Evolutionary conservation across 2,329 filamentous ascomycete genomes (phyloP), one percentile per base, ranked within the genome.

Genomic region (Beauveria medogensis): DNA sequence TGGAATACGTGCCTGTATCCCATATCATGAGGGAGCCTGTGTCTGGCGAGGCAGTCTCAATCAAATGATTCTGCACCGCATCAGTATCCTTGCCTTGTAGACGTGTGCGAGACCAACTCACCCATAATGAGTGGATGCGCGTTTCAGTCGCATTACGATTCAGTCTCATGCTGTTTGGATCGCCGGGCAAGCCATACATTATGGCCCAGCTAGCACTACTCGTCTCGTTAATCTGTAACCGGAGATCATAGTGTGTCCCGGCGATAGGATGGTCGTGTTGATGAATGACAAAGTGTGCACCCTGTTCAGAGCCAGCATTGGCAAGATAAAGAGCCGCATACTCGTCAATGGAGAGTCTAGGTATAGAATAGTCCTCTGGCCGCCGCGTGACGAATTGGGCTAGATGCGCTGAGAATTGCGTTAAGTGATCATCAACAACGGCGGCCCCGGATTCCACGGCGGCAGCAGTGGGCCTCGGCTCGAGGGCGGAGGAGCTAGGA

Each of bases 211-310:
- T 87, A 12, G 83, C 80, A 28, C 85, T 86, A 67, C 86, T 89
- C 0, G 81, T 80, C 61, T 80, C 77, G 34, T 87, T 90, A 69
- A 90, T 87, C 70, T 90, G 87, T 20, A 90, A 75, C 3, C 87
- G 78, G 22, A 90, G 76, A 70, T 90, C 88, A 74, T 90, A 89
- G 69, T 88, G 84, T 1, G 80, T 79, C 26, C 87, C 86, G 10
- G 87, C 85, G 48, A 88, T 70, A 1, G 87, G 88, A 68, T 90
- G 87, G 67, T 89, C 86, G 69, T 91, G 87, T 68, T 91, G 87
- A 69, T 90, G 86, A 43, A 90, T 79, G 56, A 90, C 82, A 67
- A 90, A 90, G 69, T 87, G 84, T 9, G 77, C 74, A 20, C 78
- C 78, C 18, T 60, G 48, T 3, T 62, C 46, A 50, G 61, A 72